These are phyloP conservation scores for Colletotrichum siamense DNA, from an alignment of 2,329 filamentous ascomycete genomes.

Conservation along the genomic window DNA sequence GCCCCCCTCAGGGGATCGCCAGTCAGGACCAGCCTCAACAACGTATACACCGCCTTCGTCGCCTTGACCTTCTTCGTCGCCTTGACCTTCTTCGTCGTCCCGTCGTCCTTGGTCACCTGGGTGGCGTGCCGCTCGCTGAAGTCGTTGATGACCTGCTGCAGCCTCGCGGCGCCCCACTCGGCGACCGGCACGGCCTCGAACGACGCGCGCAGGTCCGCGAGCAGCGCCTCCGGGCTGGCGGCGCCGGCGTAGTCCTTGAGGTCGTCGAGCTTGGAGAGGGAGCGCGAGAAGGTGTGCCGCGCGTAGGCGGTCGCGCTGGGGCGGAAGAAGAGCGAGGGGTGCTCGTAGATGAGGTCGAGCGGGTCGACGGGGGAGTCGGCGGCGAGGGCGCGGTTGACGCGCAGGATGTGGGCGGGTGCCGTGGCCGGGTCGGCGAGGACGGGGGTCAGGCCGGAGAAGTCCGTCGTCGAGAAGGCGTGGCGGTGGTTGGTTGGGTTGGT, in stretches of 20 bases:
- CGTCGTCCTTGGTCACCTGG: not conserved
- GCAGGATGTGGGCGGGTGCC: constrained; percentile 6
- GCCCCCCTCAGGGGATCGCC: constrained; percentile 13
- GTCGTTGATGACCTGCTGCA: constrained; percentile 13
- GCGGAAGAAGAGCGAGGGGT: constrained; percentile 23
- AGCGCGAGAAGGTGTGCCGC: not conserved
- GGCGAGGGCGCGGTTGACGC: constrained; percentile 11
- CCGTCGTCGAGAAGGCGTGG: not conserved
- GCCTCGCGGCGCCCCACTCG: constrained; percentile 9
- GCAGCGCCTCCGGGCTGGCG: not conserved
- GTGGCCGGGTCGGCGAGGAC: not conserved
- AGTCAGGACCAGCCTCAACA: constrained; percentile 16
- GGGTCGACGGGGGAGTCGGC: constrained; percentile 20
- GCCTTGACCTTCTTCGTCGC: not conserved
- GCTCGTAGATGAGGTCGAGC: constrained; percentile 7
- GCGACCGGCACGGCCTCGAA: constrained; percentile 2
- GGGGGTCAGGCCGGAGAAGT: not conserved
- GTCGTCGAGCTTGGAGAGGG: not conserved
- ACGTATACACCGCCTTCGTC: constrained; percentile 7
- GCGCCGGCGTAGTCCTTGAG: not conserved
- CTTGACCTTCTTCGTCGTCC: not conserved
- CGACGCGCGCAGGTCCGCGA: constrained; percentile 1
- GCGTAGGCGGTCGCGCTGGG: not conserved
- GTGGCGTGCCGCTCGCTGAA: not conserved
- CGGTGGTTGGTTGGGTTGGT: not conserved